Evolutionary conservation across 2,329 filamentous ascomycete species (phyloP).

Genomic region (Mycocentrospora acerina): DNA sequence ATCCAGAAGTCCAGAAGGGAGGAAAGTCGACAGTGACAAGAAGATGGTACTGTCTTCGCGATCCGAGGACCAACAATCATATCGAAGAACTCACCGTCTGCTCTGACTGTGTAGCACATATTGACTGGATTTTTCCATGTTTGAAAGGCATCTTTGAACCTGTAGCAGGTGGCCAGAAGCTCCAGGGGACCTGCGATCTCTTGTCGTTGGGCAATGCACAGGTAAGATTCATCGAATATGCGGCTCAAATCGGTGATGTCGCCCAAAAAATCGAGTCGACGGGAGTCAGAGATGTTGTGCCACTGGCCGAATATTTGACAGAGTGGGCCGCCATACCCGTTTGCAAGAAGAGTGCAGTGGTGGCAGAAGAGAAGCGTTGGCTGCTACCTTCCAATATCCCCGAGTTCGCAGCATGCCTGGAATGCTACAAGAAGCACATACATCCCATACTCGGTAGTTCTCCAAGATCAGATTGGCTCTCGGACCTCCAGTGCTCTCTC

Average conservation of each 20-base stretch:
- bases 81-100: conserved; percentile 24
- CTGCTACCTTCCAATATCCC: conserved; percentile 9
- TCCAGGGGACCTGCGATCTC: conserved; percentile 21
- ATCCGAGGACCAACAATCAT: conserved; percentile 10
- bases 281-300: conserved; percentile 4
- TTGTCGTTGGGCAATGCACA: conserved; percentile 8
- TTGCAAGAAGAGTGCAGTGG: conserved; percentile 6
- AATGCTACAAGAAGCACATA: conserved; percentile 18
- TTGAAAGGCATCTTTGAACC: conserved; percentile 15
- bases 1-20: conserved; percentile 12
- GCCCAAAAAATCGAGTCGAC: conserved; percentile 5
- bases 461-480: conserved; percentile 1
- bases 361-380: too few relatives aligned
- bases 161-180: conserved; percentile 8
- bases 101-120: conserved; percentile 15
- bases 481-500: conserved; percentile 1
- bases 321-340: conserved; percentile 12
- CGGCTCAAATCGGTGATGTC: conserved; percentile 10
- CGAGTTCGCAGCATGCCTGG: conserved; percentile 15
- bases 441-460: conserved; percentile 6
- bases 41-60: conserved; percentile 19
- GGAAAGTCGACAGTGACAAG: conserved; percentile 14
- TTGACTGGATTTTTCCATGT: conserved; percentile 14
- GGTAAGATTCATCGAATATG: conserved; percentile 11
- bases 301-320: conserved; percentile 10